Evolutionary conservation across 768 basidiomycete species (phyloP).

Genomic region (Boletus fagicola): DNA sequence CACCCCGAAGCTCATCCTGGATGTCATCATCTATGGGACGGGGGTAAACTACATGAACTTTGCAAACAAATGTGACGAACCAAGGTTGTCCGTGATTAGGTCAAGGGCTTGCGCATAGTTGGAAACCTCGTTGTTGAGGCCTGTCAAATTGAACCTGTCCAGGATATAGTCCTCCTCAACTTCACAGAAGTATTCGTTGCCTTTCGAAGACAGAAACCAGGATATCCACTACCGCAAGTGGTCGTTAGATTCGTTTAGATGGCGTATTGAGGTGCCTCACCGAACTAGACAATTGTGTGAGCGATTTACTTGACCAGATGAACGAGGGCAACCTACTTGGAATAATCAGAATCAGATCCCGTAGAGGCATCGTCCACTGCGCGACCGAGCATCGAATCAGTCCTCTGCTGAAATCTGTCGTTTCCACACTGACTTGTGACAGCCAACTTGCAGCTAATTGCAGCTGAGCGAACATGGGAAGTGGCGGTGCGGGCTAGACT

Average conservation of each 20-base stretch:
- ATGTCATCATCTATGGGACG: conserved; percentile 77
- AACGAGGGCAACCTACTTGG: conserved; percentile 60
- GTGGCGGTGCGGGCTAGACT: conserved; percentile 21
- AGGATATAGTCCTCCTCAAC: conserved; percentile 99
- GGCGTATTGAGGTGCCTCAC: conserved; percentile 21
- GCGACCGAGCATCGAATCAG: conserved; percentile 36
- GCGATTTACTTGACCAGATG: not conserved
- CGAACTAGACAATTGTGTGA: conserved; percentile 26
- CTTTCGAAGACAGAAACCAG: conserved; percentile 95
- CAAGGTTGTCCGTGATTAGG: conserved; percentile 93
- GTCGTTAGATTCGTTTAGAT: conserved; percentile 18
- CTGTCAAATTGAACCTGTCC: conserved; percentile 97
- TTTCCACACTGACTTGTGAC: conserved; percentile 26
- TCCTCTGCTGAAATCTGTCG: conserved; percentile 14
- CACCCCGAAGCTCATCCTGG: conserved; percentile 88
- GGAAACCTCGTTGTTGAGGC: conserved; percentile 92
- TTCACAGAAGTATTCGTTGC: conserved; percentile 99
- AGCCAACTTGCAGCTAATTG: conserved; percentile 1
- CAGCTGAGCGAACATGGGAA: not conserved
- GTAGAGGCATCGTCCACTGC: conserved; percentile 86
- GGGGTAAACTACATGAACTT: not conserved
- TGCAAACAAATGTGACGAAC: conserved; percentile 44
- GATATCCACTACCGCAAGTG: conserved; percentile 77
- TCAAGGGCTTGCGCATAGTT: conserved; percentile 94
- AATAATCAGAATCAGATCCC: conserved; percentile 94